Percentiles rank a stretch among this genome's conserved stretches.
phyloP scores from a whole-genome alignment of 2,329 filamentous ascomycete species.

The Talaromyces pinophilus region DNA sequence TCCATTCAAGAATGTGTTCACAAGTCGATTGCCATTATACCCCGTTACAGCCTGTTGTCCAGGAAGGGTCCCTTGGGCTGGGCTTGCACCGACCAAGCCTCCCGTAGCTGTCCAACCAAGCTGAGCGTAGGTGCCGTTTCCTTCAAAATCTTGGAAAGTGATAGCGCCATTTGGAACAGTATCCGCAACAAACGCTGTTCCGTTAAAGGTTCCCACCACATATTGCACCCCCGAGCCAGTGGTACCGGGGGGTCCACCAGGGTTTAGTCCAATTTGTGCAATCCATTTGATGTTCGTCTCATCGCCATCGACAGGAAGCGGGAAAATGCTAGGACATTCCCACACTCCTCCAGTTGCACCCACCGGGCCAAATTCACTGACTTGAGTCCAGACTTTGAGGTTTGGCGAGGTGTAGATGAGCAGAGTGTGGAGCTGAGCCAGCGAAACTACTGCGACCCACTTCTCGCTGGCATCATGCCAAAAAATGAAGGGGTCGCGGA shows the following conservation, averaged over 20 bases:
- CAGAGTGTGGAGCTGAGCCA: conserved; percentile 28
- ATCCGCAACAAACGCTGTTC: conserved; percentile 31
- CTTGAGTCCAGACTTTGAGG: conserved; percentile 1
- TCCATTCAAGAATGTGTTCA: background rate
- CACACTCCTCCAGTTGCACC: conserved; percentile 25
- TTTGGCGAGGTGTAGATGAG: background rate
- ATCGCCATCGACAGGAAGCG: conserved; percentile 23
- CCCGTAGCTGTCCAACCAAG: background rate
- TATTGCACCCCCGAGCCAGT: conserved; percentile 35
- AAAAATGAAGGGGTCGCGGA: conserved; percentile 65
- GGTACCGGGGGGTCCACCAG: conserved; percentile 34
- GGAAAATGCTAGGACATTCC: conserved; percentile 35
- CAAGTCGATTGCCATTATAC: background rate
- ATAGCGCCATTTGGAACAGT: background rate
- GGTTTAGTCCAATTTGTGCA: conserved; percentile 31
- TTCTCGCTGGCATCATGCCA: conserved; percentile 29
- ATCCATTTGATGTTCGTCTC: conserved; percentile 31
- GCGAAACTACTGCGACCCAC: conserved; percentile 26
- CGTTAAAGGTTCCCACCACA: conserved; percentile 33
- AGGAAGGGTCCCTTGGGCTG: background rate
- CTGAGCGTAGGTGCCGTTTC: background rate
- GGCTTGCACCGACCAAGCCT: no score
- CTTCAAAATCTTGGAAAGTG: background rate
- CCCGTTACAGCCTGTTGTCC: background rate
- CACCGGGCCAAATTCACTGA: conserved; percentile 28